Base-by-base conservation (phyloP, 441 rosid genomes). In the Euphorbia schlechtendalii region DNA sequence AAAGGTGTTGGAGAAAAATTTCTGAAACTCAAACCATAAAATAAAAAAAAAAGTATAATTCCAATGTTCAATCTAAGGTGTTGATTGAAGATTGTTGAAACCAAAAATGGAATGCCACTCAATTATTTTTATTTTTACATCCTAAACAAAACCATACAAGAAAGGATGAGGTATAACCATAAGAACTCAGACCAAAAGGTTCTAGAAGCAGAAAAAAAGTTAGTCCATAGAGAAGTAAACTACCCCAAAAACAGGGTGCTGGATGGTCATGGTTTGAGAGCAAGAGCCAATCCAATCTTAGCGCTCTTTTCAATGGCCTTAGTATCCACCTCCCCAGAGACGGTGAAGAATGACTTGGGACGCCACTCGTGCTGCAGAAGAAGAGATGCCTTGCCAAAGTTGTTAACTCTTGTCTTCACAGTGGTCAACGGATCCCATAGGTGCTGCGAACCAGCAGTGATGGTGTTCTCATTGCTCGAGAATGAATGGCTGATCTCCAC, bases 321-420 rank as follows among this genome's bases (percentile, higher is more conserved):
- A 67, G 94, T 76, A 74, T 93, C 97, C 5, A 91, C 90, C 84
- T 91, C 96, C 25, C 88, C 96, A 0, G 94, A 81, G 54, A 94
- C 46, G 0, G 96, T 89, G 72, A 94, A 69, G 45, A 84, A 53
- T 1, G 96, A 91, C 74, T 66, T 91, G 7, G 99, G 99, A 41
- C 83, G 87, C 96, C 94, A 94, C 76, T 84, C 87, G 24, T 94
- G 99, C 83, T 94, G 99, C 66, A 94, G 64, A 48, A 94, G 87
- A 17, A 96, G 96, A 34, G 82, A 90, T 6, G 81, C 83, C 69
- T 77, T 81, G 49, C 99, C 99, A 3, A 65, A 57, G 56, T 92
- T 93, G 85, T 88, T 89, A 61, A 84, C 71, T 8, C 82, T 76
- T 14, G 88, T 87, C 81, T 93, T 93, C 79, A 93, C 71, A 0